Conservation (phyloP, 495 filamentous ascomycete genomes). For the Xylaria flabelliformis region DNA sequence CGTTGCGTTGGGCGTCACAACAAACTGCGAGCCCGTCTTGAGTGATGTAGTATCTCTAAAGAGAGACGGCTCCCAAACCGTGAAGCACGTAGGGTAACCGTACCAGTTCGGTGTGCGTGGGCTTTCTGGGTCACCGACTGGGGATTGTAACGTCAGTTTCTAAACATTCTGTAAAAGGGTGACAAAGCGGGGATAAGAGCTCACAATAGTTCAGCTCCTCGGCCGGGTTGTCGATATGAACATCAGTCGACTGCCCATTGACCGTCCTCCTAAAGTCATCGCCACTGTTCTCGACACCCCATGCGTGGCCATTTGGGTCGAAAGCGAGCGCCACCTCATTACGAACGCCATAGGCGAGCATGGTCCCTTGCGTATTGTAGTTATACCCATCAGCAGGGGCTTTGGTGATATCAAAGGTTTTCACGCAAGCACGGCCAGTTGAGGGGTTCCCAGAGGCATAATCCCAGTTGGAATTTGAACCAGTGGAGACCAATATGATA, state of each 20-base stretch:
- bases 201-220: slow-evolving; percentile 75
- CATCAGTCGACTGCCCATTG: slow-evolving; percentile 57
- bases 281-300: slow-evolving; percentile 70
- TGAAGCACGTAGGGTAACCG: slow-evolving; percentile 71
- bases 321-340: slow-evolving; percentile 71
- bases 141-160: slow-evolving; percentile 38
- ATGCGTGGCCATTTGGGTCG: slow-evolving; percentile 62
- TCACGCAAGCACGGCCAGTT: slow-evolving; percentile 65
- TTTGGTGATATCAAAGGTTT: slow-evolving; percentile 64
- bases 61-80: slow-evolving; percentile 61
- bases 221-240: slow-evolving; percentile 71
- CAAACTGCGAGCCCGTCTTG: slow-evolving; percentile 59
- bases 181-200: slow-evolving; percentile 36
- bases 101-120: slow-evolving; percentile 54
- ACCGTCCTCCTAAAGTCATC: slow-evolving; percentile 62
- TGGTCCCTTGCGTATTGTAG: slow-evolving; percentile 58
- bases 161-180: neutral
- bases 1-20: slow-evolving; percentile 50
- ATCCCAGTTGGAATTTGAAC: slow-evolving; percentile 66
- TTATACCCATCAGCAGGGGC: slow-evolving; percentile 50
- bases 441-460: slow-evolving; percentile 49
- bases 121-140: slow-evolving; percentile 60
- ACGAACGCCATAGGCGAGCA: slow-evolving; percentile 70
- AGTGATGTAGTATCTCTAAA: slow-evolving; percentile 54
- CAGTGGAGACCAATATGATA: slow-evolving; percentile 62